Percentiles rank a stretch among this genome's conserved stretches.
Conservation (phyloP, 1,284 basidiomycete species). For the Uromyces viciae-fabae region DNA sequence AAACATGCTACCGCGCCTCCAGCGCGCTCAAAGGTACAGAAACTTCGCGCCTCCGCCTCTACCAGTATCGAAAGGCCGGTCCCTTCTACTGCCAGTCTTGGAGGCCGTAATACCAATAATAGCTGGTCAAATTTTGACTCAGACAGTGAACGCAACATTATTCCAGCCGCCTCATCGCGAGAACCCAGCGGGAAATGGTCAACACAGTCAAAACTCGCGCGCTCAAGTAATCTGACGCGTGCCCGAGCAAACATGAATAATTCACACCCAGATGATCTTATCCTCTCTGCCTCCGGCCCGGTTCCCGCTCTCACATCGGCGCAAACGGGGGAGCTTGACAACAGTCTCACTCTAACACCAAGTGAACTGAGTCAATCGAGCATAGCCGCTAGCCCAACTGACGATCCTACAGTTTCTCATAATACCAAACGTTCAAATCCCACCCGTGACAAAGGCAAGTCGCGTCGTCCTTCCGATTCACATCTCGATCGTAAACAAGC, state of each 20-base stretch:
- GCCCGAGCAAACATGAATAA: slow-evolving; percentile 17
- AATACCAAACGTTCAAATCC: slow-evolving; percentile 50
- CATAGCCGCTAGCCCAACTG: slow-evolving; percentile 52
- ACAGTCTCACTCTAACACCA: slow-evolving; percentile 46
- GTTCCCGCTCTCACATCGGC: not conserved
- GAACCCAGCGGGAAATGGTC: slow-evolving; percentile 16
- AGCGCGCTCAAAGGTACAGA: slow-evolving; percentile 58
- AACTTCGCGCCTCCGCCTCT: slow-evolving; percentile 54
- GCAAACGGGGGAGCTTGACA: not conserved
- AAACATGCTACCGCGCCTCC: slow-evolving; percentile 81
- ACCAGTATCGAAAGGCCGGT: slow-evolving; percentile 20
- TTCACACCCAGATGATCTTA: slow-evolving; percentile 26
- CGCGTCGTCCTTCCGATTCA: slow-evolving; percentile 39
- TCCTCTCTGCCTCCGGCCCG: too few relatives aligned
- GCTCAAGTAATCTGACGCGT: slow-evolving; percentile 25
- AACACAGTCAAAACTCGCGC: slow-evolving; percentile 24
- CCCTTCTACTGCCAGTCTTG: slow-evolving; percentile 8
- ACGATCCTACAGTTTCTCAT: slow-evolving; percentile 52
- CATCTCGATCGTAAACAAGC: slow-evolving; percentile 40
- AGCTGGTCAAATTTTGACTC: slow-evolving; percentile 41
- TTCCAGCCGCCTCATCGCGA: slow-evolving; percentile 14
- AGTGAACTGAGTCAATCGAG: slow-evolving; percentile 50
- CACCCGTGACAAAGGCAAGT: slow-evolving; percentile 46
- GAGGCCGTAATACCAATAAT: slow-evolving; percentile 37
- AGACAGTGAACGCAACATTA: slow-evolving; percentile 6